A percentile compares a stretch with the other conserved stretches of the same genome.
Conservation (phyloP, 768 basidiomycete genomes). For the Floccularia luteovirens region DNA sequence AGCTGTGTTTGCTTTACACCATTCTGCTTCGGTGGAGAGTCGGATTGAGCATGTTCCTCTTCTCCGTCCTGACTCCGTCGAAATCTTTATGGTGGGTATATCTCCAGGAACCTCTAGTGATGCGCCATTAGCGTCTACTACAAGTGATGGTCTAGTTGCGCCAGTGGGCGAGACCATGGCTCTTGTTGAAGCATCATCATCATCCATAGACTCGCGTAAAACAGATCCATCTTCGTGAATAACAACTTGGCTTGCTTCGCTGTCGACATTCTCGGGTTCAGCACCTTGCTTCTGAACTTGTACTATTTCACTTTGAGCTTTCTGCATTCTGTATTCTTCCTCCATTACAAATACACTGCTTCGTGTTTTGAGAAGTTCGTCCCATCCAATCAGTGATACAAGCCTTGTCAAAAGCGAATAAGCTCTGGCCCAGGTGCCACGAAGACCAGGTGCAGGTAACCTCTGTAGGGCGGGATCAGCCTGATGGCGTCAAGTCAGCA, state of each 20-base stretch:
- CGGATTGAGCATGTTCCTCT: slow-evolving; percentile 10
- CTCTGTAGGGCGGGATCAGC: slow-evolving; percentile 92
- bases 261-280: slow-evolving; percentile 14
- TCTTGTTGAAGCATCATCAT: slow-evolving; percentile 68
- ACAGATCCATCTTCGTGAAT: slow-evolving; percentile 63
- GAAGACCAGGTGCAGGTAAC: slow-evolving; percentile 89
- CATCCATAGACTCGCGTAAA: slow-evolving; percentile 17
- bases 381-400: slow-evolving; percentile 96
- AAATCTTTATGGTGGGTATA: slow-evolving; percentile 69
- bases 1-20: slow-evolving; percentile 21
- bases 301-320: slow-evolving; percentile 68
- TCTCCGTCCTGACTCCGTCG: slow-evolving; percentile 41
- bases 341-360: slow-evolving; percentile 98
- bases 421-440: slow-evolving; percentile 94
- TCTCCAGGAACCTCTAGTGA: slow-evolving; percentile 13
- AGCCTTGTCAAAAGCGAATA: slow-evolving; percentile 87
- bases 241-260: slow-evolving; percentile 28
- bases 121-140: slow-evolving; percentile 17
- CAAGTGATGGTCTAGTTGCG: slow-evolving; percentile 15
- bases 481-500: slow-evolving; percentile 21
- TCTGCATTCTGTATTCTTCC: slow-evolving; percentile 98
- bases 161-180: slow-evolving; percentile 46
- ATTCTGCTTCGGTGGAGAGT: slow-evolving; percentile 20
- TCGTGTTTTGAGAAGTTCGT: slow-evolving; percentile 93
- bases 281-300: slow-evolving; percentile 17